Evolutionary conservation across 202 grass and related monocot species (phyloP).

Genomic region (Eragrostis tef): DNA sequence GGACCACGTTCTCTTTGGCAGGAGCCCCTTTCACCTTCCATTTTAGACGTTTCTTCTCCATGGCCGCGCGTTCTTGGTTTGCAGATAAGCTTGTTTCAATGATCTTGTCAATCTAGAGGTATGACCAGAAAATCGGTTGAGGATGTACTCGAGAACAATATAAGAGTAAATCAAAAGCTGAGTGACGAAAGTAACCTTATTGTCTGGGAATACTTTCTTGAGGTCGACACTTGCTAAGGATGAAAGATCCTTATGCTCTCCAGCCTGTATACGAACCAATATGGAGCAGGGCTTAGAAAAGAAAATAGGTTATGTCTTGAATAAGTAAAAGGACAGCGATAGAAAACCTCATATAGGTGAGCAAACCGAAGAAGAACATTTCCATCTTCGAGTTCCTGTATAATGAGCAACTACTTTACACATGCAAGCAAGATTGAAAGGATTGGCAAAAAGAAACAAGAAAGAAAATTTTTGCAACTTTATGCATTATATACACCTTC

Average conservation of each 20-base stretch:
- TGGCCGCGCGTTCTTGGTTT: conserved; percentile 73
- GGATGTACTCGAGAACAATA: background rate
- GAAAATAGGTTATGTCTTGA: background rate
- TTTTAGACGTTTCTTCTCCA: conserved; percentile 94
- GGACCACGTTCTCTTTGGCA: conserved; percentile 42
- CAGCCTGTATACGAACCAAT: background rate
- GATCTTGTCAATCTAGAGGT: conserved; percentile 66
- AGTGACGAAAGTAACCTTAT: conserved; percentile 55
- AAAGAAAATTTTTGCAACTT: conserved; percentile 1
- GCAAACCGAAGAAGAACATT: conserved; percentile 82
- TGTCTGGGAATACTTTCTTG: conserved; percentile 69
- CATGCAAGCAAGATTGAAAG: conserved; percentile 25
- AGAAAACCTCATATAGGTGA: conserved; percentile 81
- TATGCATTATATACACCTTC: background rate
- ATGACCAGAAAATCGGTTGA: conserved; percentile 9
- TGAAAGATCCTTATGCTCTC: conserved; percentile 82
- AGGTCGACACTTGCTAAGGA: conserved; percentile 64
- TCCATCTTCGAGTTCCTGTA: conserved; percentile 80
- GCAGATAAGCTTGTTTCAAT: conserved; percentile 75
- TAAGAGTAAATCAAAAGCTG: background rate
- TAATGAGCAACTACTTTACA: conserved; percentile 29
- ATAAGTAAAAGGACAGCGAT: conserved; percentile 1
- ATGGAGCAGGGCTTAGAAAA: conserved; percentile 25
- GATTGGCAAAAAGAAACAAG: background rate
- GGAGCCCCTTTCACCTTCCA: conserved; percentile 63